Base-by-base conservation (phyloP, 805 yeast species). In the Candida maesae region DNA sequence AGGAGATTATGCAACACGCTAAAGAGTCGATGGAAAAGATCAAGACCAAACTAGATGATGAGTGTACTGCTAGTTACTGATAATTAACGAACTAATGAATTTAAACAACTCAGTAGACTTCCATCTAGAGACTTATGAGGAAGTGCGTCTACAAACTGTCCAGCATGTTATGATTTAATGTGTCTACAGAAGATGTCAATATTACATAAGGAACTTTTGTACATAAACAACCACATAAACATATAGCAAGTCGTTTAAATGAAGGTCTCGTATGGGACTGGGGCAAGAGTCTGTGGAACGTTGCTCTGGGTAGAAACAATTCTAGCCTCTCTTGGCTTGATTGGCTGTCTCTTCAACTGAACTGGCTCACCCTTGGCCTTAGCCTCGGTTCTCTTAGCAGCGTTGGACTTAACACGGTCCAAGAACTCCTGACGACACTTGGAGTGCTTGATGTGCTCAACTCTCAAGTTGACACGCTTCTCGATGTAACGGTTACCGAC, bases 211-310 rank as follows among this genome's bases (percentile, higher is more conserved):
- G 41, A 45, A 40, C 43, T 40, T 41, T 46, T 45, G 52, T 49
- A 50, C 55, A 53, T 51, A 50, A 53, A 50, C 45, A 53, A 42
- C 39, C 44, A 45, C 44, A 44, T 40, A 37, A 48, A 48, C 44
- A 42, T 45, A 45, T 46, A 41, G 31, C 31, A 13, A 50, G 41
- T 36, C 52, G 56, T 40, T 84, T 89, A 93, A 78, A 93, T 93
- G 85, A 83, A 91, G 70, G 99, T 93, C 81, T 93, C 99, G 85
- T 93, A 93, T 70, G 99, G 84, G 78, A 88, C 90, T 75, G 99
- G 98, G 68, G 96, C 93, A 75, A 93, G 82, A 65, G 96, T 90
- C 73, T 90, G 95, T 66, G 98, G 96, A 63, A 78, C 75, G 76
- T 83, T 81, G 66, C 79, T 81, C 65, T 74, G 78, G 63, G 96